Conservation (phyloP, 148 eudicot species). For the Diospyros lotus region DNA sequence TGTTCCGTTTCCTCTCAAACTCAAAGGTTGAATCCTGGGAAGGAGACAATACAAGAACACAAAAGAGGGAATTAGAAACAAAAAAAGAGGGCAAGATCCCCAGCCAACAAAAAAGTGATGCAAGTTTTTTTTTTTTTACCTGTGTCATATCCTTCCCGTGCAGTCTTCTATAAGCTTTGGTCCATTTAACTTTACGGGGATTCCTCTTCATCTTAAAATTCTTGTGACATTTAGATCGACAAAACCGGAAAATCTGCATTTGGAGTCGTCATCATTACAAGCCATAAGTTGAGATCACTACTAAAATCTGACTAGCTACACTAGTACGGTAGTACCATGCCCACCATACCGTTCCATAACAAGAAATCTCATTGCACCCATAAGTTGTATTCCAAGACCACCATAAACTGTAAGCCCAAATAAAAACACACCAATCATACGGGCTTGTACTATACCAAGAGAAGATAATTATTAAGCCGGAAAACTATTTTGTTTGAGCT, state of each 20-base stretch:
- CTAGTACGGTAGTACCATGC: background rate
- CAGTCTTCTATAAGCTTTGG: slow-evolving; percentile 81
- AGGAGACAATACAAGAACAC: slow-evolving; percentile 4
- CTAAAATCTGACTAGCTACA: background rate
- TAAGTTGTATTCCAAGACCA: background rate
- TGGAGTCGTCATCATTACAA: background rate
- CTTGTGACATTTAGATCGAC: slow-evolving; percentile 97
- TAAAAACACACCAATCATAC: background rate
- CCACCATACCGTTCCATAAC: background rate
- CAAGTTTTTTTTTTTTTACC: slow-evolving; percentile 30
- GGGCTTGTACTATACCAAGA: background rate
- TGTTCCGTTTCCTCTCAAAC: slow-evolving; percentile 92
- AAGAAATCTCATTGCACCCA: background rate
- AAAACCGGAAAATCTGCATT: slow-evolving; percentile 80
- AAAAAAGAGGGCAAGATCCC: background rate
- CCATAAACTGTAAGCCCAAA: too few species aligned
- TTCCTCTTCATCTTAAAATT: slow-evolving; percentile 99
- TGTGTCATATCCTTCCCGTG: slow-evolving; percentile 99
- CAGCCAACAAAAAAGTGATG: too few species aligned
- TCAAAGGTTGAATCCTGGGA: slow-evolving; percentile 90
- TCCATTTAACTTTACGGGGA: slow-evolving; percentile 97
- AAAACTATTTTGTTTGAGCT: too few species aligned
- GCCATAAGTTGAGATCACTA: background rate
- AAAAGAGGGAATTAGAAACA: too few species aligned
- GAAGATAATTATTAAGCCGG: background rate